Conservation (phyloP, 306 rosid genomes). For the Vigna nakashimae region DNA sequence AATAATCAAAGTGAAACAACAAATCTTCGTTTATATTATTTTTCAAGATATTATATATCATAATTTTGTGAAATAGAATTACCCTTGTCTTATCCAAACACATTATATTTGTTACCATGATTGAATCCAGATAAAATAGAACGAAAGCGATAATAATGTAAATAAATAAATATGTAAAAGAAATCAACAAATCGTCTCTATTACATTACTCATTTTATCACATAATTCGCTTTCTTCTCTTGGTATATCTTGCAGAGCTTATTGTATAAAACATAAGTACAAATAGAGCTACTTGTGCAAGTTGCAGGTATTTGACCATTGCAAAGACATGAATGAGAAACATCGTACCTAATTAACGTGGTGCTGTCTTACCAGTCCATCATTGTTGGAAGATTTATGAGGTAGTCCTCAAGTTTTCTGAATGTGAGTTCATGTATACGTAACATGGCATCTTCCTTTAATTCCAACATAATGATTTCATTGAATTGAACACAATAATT, state of each 20-base stretch:
- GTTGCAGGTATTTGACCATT: neutral
- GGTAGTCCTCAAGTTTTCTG: neutral
- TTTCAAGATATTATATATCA: no score
- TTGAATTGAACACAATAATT: neutral
- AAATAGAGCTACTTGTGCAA: neutral
- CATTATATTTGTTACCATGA: neutral
- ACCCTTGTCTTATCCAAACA: no score
- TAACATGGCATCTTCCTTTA: neutral
- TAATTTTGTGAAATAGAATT: no score
- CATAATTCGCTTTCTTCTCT: neutral
- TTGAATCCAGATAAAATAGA: neutral
- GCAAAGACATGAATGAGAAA: neutral
- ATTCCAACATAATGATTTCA: neutral
- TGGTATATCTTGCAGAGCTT: neutral
- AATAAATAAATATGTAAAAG: neutral
- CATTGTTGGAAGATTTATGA: neutral
- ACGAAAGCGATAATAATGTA: neutral
- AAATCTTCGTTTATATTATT: no score
- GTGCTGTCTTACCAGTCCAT: conserved; percentile 1
- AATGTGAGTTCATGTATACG: neutral
- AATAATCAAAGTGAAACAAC: no score
- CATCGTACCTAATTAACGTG: neutral
- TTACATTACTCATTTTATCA: neutral
- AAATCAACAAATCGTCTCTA: neutral
- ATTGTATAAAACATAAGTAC: neutral